Conservation (phyloP, 2,329 filamentous ascomycete species). For the Monosporascus sp. region DNA sequence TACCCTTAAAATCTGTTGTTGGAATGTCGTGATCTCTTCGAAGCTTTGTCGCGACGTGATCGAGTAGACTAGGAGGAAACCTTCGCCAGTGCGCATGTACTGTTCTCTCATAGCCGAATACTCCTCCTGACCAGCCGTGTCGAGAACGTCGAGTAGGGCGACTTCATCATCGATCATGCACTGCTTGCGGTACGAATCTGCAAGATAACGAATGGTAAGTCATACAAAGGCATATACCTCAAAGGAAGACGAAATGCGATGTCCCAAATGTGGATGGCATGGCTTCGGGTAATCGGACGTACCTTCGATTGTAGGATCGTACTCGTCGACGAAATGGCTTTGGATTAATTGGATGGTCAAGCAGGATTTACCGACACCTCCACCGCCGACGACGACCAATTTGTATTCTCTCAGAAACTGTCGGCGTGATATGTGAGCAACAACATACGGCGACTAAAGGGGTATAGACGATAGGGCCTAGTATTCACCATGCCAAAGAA, state of each 20-base stretch:
- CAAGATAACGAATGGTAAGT: slow-evolving; percentile 13
- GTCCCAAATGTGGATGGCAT: neutral
- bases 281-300: slow-evolving; percentile 23
- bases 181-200: slow-evolving; percentile 99
- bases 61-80: slow-evolving; percentile 95
- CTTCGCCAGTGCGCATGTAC: slow-evolving; percentile 99
- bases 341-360: slow-evolving; percentile 95
- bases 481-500: slow-evolving; percentile 1
- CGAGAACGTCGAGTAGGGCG: slow-evolving; percentile 92
- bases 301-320: slow-evolving; percentile 99
- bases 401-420: slow-evolving; percentile 91
- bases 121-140: slow-evolving; percentile 97
- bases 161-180: slow-evolving; percentile 98
- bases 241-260: neutral
- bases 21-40: slow-evolving; percentile 97
- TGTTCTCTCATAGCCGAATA: slow-evolving; percentile 99
- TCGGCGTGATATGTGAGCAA: slow-evolving; percentile 13
- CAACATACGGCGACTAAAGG: neutral
- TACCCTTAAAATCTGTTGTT: slow-evolving; percentile 95
- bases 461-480: neutral
- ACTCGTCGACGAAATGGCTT: slow-evolving; percentile 98
- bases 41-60: slow-evolving; percentile 97
- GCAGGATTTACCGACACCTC: slow-evolving; percentile 98
- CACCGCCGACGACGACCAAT: slow-evolving; percentile 93
- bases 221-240: slow-evolving; percentile 1